Evolutionary conservation across 2,329 filamentous ascomycete species (phyloP), one percentile per base, ranked within the genome.

Genomic region (Amesomyces nigricolor): DNA sequence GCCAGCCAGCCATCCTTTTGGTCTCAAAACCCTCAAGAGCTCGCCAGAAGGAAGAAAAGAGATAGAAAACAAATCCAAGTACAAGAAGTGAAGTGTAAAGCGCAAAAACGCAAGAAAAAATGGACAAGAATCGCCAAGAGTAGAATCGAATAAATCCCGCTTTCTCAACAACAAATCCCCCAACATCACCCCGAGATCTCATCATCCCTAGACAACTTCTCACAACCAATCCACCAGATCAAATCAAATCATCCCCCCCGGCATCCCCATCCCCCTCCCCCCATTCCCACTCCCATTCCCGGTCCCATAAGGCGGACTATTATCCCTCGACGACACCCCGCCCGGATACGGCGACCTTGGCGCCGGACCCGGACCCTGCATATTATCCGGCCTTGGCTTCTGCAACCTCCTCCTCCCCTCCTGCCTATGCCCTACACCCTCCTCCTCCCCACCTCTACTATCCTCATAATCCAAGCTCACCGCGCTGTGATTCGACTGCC

Each of bases 341-440:
- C 47, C 62, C 58, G 22, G 22, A 26, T 26, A 26, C 22, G 22
- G 22, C 22, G 22, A 26, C 52, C 55, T 47, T 13, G 49, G 35
- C 29, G 59, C 54, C 47, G 57, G 53, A 40, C 52, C 43, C 53
- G 58, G 43, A 43, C 26, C 67, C 69, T 22, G 67, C n/a, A 51
- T 70, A 49, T 35, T 35, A 9, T 79, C 76, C 47, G 71, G 71
- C 4, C 68, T 69, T 19, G 72, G 67, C 63, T 78, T 76, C 53
- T 75, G 74, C 35, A 77, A 66, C 30, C 70, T 67, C 40, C 73
- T 72, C 32, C 73, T 72, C 14, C 71, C 71, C 40, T 71, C 71
- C 8, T 66, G 58, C 22, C 63, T 69, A 11, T 61, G 54, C 7
- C 59, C 63, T 7, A 71, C 70, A 14, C 77, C 73, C n/a, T 77